Evolutionary conservation across 1,284 basidiomycete genomes (phyloP).

Genomic region (Cutaneotrichosporon sp.): DNA sequence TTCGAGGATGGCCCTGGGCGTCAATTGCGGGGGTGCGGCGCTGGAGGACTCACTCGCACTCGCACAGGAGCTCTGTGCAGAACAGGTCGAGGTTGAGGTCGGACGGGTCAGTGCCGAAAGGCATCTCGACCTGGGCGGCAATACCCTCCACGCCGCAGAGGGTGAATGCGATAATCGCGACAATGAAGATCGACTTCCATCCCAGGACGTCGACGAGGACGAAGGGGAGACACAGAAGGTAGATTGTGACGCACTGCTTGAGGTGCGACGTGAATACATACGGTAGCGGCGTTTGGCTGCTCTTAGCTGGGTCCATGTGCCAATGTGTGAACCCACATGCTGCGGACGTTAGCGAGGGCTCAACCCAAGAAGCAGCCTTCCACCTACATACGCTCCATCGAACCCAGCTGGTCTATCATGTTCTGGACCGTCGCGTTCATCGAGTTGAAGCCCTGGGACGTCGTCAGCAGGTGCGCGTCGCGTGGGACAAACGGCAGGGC

Average conservation of each 20-base stretch:
- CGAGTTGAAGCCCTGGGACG: conserved; percentile 60
- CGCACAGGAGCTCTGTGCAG: conserved; percentile 76
- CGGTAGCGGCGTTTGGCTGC: conserved; percentile 40
- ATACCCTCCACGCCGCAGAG: conserved; percentile 71
- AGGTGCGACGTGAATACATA: conserved; percentile 65
- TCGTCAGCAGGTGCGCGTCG: background rate
- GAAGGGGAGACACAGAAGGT: conserved; percentile 78
- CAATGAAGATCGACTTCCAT: conserved; percentile 75
- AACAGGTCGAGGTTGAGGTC: conserved; percentile 59
- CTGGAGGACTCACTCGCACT: conserved; percentile 69
- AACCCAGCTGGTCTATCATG: conserved; percentile 76
- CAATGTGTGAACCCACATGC: conserved; percentile 9
- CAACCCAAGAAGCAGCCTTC: conserved; percentile 10
- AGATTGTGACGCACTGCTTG: conserved; percentile 86
- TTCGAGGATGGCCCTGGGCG: conserved; percentile 66
- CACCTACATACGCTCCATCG: conserved; percentile 66
- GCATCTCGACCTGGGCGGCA: conserved; percentile 86
- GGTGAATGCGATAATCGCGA: conserved; percentile 74
- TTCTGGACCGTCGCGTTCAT: conserved; percentile 61
- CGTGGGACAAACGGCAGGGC: conserved; percentile 61
- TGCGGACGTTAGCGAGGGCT: conserved; percentile 2
- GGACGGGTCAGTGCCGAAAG: conserved; percentile 49
- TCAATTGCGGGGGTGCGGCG: conserved; percentile 5
- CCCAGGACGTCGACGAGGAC: conserved; percentile 60
- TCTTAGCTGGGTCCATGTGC: background rate